Percentiles rank a stretch among this genome's conserved stretches.
Evolutionary conservation across 495 filamentous ascomycete species (phyloP).

Genomic region (Collariella sp.): DNA sequence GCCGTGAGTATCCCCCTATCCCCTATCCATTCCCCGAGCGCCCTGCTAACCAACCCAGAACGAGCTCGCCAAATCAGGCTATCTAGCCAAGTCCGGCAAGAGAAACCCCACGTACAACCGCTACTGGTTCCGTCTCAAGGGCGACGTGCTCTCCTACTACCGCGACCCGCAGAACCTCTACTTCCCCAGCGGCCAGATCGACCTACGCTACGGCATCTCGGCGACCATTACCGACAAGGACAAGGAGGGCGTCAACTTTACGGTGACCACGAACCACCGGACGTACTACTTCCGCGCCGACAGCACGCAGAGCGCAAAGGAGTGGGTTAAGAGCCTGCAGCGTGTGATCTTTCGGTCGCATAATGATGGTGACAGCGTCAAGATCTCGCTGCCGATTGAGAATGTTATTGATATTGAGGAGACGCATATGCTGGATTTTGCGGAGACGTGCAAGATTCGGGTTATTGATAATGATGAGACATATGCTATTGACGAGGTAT

Average conservation of each 20-base stretch:
- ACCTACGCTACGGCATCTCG: slow-evolving; percentile 85
- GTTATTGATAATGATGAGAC: slow-evolving; percentile 89
- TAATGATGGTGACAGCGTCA: slow-evolving; percentile 95
- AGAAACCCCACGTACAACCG: slow-evolving; percentile 83
- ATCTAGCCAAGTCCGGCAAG: slow-evolving; percentile 80
- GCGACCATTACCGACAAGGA: slow-evolving; percentile 65
- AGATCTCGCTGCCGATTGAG: slow-evolving; percentile 81
- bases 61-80: slow-evolving; percentile 75
- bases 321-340: slow-evolving; percentile 93
- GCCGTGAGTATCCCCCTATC: slow-evolving; percentile 43
- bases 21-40: neutral
- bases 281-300: slow-evolving; percentile 87
- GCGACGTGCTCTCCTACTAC: slow-evolving; percentile 92
- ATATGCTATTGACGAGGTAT: slow-evolving; percentile 88
- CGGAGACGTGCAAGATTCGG: slow-evolving; percentile 87
- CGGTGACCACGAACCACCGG: slow-evolving; percentile 72
- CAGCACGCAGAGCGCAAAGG: slow-evolving; percentile 78
- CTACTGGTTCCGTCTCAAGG: slow-evolving; percentile 95
- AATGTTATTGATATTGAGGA: slow-evolving; percentile 92
- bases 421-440: slow-evolving; percentile 82
- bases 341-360: slow-evolving; percentile 92
- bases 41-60: slow-evolving; percentile 43
- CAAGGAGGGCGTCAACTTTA: slow-evolving; percentile 67
- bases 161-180: slow-evolving; percentile 75
- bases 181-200: slow-evolving; percentile 86